phyloP scores from a whole-genome alignment of 2,329 filamentous ascomycete species.

The Neobulgaria alba region DNA sequence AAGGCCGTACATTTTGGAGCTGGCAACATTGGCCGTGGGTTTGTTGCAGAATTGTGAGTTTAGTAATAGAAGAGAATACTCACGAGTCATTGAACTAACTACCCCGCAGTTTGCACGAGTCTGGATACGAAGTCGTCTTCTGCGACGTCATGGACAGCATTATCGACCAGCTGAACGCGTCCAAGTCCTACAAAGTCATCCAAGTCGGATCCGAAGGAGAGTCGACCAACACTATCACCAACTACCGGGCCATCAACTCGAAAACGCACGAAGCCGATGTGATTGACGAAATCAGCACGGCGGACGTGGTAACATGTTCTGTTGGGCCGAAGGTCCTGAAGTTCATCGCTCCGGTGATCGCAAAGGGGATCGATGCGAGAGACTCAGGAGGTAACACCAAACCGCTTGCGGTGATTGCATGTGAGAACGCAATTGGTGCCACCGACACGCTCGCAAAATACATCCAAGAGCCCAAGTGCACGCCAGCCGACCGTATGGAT shows the following conservation, averaged over 20 bases:
- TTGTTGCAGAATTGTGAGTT: conserved; percentile 28
- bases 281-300: conserved; percentile 74
- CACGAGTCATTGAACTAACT: conserved; percentile 4
- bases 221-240: conserved; percentile 73
- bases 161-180: conserved; percentile 69
- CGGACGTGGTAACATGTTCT: conserved; percentile 90
- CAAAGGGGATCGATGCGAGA: conserved; percentile 81
- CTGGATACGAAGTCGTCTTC: conserved; percentile 92
- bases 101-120: conserved; percentile 60
- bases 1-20: conserved; percentile 81
- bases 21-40: conserved; percentile 63
- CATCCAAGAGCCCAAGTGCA: conserved; percentile 70
- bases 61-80: not conserved
- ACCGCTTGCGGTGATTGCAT: conserved; percentile 90
- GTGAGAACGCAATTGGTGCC: conserved; percentile 94
- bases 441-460: conserved; percentile 78
- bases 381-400: conserved; percentile 45
- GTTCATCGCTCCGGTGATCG: conserved; percentile 92
- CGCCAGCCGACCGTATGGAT: conserved; percentile 55
- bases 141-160: conserved; percentile 84
- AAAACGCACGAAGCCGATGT: conserved; percentile 75
- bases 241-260: conserved; percentile 96
- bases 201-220: conserved; percentile 84
- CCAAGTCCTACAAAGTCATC: conserved; percentile 78
- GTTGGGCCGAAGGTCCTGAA: conserved; percentile 94